Evolutionary conservation across 345 rosid species (phyloP), one percentile per base, ranked within the genome.

Genomic region (Citrus sinensis): DNA sequence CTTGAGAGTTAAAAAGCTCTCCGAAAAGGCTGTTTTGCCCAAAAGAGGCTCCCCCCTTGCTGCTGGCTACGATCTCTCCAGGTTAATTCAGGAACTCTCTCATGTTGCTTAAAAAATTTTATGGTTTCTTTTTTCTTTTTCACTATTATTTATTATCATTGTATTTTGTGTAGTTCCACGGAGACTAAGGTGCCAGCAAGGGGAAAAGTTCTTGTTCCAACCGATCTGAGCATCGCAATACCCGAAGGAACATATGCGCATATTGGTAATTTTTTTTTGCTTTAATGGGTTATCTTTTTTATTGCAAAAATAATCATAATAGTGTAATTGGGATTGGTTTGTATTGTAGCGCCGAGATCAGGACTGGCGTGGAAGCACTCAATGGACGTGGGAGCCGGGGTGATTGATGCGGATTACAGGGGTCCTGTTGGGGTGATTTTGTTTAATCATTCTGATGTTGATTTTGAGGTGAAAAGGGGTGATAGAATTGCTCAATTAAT

Each of bases 1-100:
- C 25, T 77, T 96, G 66, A 88, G 74, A 82, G 97, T 94, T 78
- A 88, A 92, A 70, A 94, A 82, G 79, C 97, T 94, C 69, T 94
- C 97, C 1, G 88, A 88, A 39, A 91, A 89, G 37, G 98, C 94
- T 20, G 87, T 92, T 10, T 76, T 93, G 80, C 97, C 97, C 0
- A 77, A 91, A 5, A 83, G 93, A 78, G 97, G 81, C 4, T 95
- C 98, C 4, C 81, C 87, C 27, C 90, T 96, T 63, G 84, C 97
- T 0, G 97, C 99, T 1, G 97, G 98, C 9, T 92, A 89, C 61
- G 97, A 91, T 85, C 97, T 94, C 46, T 91, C 95, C 5, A 92
- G 88, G 90, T 87, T 59, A 20, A 16, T 8, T 7, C 11, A 2
- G 2, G 25, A 40, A 4, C 22, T 10, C 29, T 24, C 7, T 0